Conservation (phyloP, 345 rosid species). For the Garcia nutans region DNA sequence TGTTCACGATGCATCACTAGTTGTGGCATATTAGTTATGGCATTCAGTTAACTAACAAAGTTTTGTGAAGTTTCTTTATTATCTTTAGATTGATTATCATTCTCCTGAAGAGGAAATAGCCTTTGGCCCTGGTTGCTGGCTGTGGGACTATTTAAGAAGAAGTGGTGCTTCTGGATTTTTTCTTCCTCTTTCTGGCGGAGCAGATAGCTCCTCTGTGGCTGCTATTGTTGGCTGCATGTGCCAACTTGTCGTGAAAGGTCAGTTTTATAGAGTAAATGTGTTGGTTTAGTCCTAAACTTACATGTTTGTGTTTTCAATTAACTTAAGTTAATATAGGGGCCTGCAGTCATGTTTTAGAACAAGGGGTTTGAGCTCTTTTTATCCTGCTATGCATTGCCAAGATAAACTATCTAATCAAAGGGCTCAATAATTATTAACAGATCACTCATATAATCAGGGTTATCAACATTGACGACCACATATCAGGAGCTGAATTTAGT, state of each 20-base stretch:
- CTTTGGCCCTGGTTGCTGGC: constrained; percentile 95
- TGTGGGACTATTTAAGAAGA: constrained; percentile 97
- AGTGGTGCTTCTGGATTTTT: constrained; percentile 97
- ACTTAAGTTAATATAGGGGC: not conserved
- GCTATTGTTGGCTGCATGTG: constrained; percentile 99
- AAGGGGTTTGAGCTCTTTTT: too few species aligned
- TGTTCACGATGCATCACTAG: constrained; percentile 8
- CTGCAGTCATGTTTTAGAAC: not conserved
- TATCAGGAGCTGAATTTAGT: not conserved
- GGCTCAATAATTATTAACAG: not conserved
- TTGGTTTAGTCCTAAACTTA: not conserved
- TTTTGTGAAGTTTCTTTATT: constrained; percentile 8
- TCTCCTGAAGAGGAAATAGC: constrained; percentile 97
- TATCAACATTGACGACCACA: not conserved
- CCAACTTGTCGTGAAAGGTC: constrained; percentile 92
- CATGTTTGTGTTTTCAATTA: not conserved
- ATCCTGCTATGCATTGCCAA: too few species aligned
- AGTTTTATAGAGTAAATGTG: constrained; percentile 3
- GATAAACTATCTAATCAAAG: not conserved
- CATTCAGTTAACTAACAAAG: not conserved
- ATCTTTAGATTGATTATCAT: constrained; percentile 66
- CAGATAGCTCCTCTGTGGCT: constrained; percentile 97
- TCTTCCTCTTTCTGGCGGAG: constrained; percentile 98
- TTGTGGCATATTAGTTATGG: not conserved
- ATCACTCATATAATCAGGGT: not conserved